phyloP scores from a whole-genome alignment of 1,139 yeast species.

The Candida sanyaensis region DNA sequence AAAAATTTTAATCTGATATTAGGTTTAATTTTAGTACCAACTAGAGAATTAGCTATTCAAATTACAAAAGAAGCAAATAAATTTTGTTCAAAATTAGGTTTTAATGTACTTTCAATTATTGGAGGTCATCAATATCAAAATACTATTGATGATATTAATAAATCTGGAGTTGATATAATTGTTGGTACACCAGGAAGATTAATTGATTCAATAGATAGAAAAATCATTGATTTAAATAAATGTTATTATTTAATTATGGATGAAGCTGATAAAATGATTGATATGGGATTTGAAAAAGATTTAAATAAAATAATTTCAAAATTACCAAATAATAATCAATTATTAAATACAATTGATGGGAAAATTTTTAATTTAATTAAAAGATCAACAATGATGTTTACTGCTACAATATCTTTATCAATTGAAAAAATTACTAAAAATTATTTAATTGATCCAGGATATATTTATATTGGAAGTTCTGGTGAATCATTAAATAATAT shows the following conservation, averaged over 20 bases:
- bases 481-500: slow-evolving; percentile 68
- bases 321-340: slow-evolving; percentile 37
- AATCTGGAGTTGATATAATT: slow-evolving; percentile 74
- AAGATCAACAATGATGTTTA: slow-evolving; percentile 76
- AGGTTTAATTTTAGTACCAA: slow-evolving; percentile 84
- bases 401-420: slow-evolving; percentile 86
- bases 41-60: slow-evolving; percentile 91
- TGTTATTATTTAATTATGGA: slow-evolving; percentile 78
- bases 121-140: slow-evolving; percentile 91
- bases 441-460: slow-evolving; percentile 63
- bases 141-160: slow-evolving; percentile 45
- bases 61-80: slow-evolving; percentile 68
- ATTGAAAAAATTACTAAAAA: slow-evolving; percentile 66
- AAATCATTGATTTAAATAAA: slow-evolving; percentile 57
- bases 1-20: slow-evolving; percentile 34
- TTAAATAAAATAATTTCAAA: slow-evolving; percentile 57
- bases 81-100: slow-evolving; percentile 43
- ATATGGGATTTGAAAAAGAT: slow-evolving; percentile 89
- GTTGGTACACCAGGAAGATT: slow-evolving; percentile 95
- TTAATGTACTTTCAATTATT: slow-evolving; percentile 66
- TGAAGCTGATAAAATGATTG: slow-evolving; percentile 95
- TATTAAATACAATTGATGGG: slow-evolving; percentile 22
- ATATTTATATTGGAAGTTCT: slow-evolving; percentile 71
- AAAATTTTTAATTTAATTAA: slow-evolving; percentile 29
- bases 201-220: slow-evolving; percentile 74